Evolutionary conservation across 2,329 filamentous ascomycete genomes (phyloP), one percentile per base, ranked within the genome.

Genomic region (Hortaea werneckii): DNA sequence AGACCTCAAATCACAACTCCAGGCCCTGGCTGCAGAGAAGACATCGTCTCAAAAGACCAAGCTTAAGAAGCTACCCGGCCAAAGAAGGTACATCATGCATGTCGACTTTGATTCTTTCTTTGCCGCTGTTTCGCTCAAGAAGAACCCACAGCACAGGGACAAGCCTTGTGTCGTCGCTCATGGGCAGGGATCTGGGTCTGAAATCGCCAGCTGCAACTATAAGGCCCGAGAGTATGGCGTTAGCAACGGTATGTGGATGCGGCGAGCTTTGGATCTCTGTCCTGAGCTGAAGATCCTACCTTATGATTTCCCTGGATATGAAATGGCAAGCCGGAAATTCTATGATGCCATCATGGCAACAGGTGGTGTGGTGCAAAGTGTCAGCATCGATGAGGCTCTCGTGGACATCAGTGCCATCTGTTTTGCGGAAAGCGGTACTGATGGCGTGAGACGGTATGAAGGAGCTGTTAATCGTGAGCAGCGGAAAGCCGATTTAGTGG

Each of bases 161-260:
- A 90, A 88, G 59, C 92, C 94, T 0, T 80, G 84, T 2, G 92
- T 86, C 1, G 85, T 98, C 30, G 90, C 92, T 4, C 92, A 98
- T 60, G 85, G 90, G 4, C 77, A 76, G 39, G 90, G 90, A 0
- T 79, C 78, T 26, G 87, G 87, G 0, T 95, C 90, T 0, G 92
- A 98, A 61, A 96, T 98, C 58, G 92, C 92, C 20, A 95, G 89
- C 53, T 98, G 92, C 67, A 98, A 98, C 58, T 98, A 98, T 61
- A 81, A 84, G 13, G 92, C 94, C 5, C 80, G 92, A 34, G 75
- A 78, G 29, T 92, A 82, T 56, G 90, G 90, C 1, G 75, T 98
- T 45, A 95, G 89, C 61, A 98, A 98, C 56, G 94, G 94, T 34
- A 98, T 96, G 92, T 98, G 94, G 92, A 96, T 98, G 90, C 94